phyloP scores from a whole-genome alignment of 1,139 yeast genomes.

The Spathaspora jeffriesii region DNA sequence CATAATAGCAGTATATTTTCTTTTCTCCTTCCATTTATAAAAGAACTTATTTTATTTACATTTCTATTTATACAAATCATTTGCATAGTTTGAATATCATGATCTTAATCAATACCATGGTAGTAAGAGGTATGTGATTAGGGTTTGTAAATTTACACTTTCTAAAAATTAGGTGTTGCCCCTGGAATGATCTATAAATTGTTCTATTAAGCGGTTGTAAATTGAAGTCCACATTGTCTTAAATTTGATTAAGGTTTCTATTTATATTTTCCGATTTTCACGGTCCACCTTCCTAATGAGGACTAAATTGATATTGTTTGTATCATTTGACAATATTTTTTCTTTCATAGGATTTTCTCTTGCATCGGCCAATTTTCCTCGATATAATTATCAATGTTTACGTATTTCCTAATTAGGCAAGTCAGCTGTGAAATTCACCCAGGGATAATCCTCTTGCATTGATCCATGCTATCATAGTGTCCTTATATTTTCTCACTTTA shows the following conservation, averaged over 20 bases:
- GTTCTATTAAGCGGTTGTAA: neutral
- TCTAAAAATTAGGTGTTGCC: no score
- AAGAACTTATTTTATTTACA: neutral
- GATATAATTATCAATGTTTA: conserved; percentile 18
- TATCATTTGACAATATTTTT: neutral
- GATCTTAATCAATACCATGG: neutral
- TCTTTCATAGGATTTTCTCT: neutral
- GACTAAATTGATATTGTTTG: neutral
- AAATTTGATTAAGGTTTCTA: neutral
- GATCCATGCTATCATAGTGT: neutral
- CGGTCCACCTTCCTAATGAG: neutral
- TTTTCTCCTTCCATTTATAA: neutral
- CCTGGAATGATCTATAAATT: no score
- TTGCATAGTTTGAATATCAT: neutral
- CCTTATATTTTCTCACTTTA: conserved; percentile 3
- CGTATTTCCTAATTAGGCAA: conserved; percentile 21
- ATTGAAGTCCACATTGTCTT: neutral
- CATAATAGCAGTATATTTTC: neutral
- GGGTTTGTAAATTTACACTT: neutral
- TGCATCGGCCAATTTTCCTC: neutral
- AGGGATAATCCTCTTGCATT: neutral
- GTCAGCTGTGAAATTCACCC: conserved; percentile 1
- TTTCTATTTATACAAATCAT: neutral
- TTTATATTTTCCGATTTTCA: neutral
- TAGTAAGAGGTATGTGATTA: no score